Conservation (phyloP, 2,329 filamentous ascomycete genomes). For the Colletotrichum trifolii region DNA sequence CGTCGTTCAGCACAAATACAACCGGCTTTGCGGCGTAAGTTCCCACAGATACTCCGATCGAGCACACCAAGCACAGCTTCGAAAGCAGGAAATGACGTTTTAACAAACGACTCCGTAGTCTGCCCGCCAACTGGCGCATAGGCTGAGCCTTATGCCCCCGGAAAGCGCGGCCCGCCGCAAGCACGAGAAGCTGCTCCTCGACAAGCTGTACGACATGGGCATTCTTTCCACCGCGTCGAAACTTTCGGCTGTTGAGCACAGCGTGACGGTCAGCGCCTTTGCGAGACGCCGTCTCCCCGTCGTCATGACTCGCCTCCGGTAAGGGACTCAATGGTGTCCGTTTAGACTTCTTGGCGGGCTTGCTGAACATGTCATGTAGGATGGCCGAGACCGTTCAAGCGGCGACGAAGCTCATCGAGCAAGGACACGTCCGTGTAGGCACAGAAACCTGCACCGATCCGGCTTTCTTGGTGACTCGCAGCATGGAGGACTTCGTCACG, state of each 20-base stretch:
- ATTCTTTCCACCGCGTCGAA: slow-evolving; percentile 81
- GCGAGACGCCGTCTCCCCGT: slow-evolving; percentile 86
- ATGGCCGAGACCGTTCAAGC: slow-evolving; percentile 94
- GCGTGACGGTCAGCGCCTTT: slow-evolving; percentile 89
- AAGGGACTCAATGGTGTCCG: not conserved
- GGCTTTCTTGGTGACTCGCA: slow-evolving; percentile 87
- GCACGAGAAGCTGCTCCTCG: slow-evolving; percentile 86
- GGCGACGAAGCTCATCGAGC: slow-evolving; percentile 88
- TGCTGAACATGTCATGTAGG: slow-evolving; percentile 26
- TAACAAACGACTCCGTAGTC: slow-evolving; percentile 61
- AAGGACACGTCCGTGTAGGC: slow-evolving; percentile 91
- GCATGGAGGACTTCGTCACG: slow-evolving; percentile 95
- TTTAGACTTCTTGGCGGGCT: not conserved
- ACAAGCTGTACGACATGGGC: slow-evolving; percentile 95
- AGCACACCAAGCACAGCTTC: not conserved
- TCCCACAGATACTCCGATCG: slow-evolving; percentile 20
- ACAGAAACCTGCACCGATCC: slow-evolving; percentile 91
- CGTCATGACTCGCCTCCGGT: slow-evolving; percentile 84
- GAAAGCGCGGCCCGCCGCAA: slow-evolving; percentile 82
- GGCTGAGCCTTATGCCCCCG: slow-evolving; percentile 83
- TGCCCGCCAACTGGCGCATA: slow-evolving; percentile 90
- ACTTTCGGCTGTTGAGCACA: slow-evolving; percentile 86
- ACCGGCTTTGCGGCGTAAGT: slow-evolving; percentile 74
- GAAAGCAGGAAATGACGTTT: slow-evolving; percentile 4
- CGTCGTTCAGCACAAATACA: slow-evolving; percentile 60